These are phyloP conservation scores for Anaeromyces robustus DNA, from an alignment of 192 early-diverging fungal genomes.

Conservation along the genomic window DNA sequence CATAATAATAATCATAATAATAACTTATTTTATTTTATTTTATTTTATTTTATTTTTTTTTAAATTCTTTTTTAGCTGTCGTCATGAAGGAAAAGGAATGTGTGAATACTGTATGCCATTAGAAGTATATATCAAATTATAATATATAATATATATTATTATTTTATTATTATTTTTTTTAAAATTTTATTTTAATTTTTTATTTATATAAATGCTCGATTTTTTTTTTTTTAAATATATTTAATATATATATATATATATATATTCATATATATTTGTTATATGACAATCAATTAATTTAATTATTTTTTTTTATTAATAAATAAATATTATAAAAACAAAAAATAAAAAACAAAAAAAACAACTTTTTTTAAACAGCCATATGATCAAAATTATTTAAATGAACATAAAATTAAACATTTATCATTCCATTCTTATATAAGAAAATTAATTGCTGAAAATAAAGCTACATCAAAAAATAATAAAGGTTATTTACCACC, in stretches of 20 bases:
- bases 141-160: not conserved
- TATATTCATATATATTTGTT: too few relatives aligned
- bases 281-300: too few relatives aligned
- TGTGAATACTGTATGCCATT: conserved; percentile 87
- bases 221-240: too few relatives aligned
- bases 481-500: conserved; percentile 53
- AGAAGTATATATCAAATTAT: conserved; percentile 22
- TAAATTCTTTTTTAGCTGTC: conserved; percentile 34
- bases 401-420: conserved; percentile 87
- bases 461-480: conserved; percentile 32
- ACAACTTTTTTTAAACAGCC: too few relatives aligned
- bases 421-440: conserved; percentile 91
- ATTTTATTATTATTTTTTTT: not conserved
- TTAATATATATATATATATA: too few relatives aligned
- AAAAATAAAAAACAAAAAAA: too few relatives aligned
- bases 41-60: not conserved
- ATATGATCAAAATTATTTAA: conserved; percentile 73
- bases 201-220: too few relatives aligned
- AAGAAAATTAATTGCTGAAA: conserved; percentile 46
- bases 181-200: too few relatives aligned
- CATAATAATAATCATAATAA: not conserved
- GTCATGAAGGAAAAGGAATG: conserved; percentile 66
- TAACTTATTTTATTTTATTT: conserved; percentile 11
- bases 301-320: too few relatives aligned
- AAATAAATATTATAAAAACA: too few relatives aligned